Conservation (phyloP, 2,329 filamentous ascomycete genomes). For the Corynespora cassiicola region DNA sequence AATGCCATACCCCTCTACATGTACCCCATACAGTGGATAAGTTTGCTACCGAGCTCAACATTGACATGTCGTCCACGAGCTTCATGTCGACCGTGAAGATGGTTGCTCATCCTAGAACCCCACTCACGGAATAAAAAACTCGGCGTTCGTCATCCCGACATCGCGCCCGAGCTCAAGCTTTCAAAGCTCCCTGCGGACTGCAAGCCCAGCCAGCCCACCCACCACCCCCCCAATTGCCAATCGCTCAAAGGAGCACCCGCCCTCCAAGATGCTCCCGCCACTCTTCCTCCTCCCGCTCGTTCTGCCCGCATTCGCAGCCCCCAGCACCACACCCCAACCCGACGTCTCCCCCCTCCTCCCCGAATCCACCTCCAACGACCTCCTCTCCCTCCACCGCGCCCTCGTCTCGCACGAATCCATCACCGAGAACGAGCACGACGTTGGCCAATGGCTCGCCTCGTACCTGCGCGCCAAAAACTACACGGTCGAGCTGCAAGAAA, state of each 20-base stretch:
- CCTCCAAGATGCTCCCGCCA: conserved; percentile 21
- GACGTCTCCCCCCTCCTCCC: conserved; percentile 23
- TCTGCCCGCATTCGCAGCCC: conserved; percentile 11
- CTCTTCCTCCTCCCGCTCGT: conserved; percentile 21
- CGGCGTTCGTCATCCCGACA: conserved; percentile 15
- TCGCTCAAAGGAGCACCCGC: conserved; percentile 1
- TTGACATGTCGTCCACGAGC: conserved; percentile 9
- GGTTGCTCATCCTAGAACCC: background rate
- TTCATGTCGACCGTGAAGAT: no score
- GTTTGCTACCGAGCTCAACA: conserved; percentile 7
- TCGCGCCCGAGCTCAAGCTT: conserved; percentile 13
- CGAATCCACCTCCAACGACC: conserved; percentile 42
- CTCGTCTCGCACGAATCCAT: conserved; percentile 79
- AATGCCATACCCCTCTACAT: conserved; percentile 2
- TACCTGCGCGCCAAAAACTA: conserved; percentile 70
- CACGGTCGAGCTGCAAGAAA: conserved; percentile 66
- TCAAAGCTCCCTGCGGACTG: background rate
- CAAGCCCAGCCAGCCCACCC: conserved; percentile 2
- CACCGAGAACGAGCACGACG: conserved; percentile 70
- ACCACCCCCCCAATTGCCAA: conserved; percentile 1
- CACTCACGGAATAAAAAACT: conserved; percentile 4
- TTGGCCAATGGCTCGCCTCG: conserved; percentile 71
- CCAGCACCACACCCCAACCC: conserved; percentile 7
- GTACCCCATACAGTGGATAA: conserved; percentile 5
- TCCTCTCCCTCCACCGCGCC: conserved; percentile 76